Percentiles rank a stretch among this genome's conserved stretches.
These are phyloP conservation scores for Trypanosoma scelopori DNA, from an alignment of 208 protist species.

Conservation along the genomic window DNA sequence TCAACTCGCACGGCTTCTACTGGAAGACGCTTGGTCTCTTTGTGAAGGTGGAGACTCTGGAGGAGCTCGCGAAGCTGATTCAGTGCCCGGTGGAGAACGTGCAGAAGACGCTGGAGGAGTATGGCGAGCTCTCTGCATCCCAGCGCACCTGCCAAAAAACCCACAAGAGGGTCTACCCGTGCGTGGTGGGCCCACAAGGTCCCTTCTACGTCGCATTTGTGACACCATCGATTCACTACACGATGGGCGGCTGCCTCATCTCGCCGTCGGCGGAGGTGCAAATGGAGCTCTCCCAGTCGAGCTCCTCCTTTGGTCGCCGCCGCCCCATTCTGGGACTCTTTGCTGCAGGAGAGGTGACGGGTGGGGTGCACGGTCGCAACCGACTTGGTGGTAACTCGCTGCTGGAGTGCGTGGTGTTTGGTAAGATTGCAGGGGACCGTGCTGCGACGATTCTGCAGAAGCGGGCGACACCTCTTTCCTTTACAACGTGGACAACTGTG, in stretches of 20 bases:
- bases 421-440: slow-evolving; percentile 76
- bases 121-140: slow-evolving; percentile 47
- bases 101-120: slow-evolving; percentile 49
- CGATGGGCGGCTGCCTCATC: slow-evolving; percentile 95
- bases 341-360: slow-evolving; percentile 96
- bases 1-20: slow-evolving; percentile 78
- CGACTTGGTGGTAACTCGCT: slow-evolving; percentile 97
- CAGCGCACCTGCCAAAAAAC: slow-evolving; percentile 46
- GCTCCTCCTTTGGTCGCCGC: slow-evolving; percentile 32
- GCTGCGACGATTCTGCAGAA: slow-evolving; percentile 62
- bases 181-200: slow-evolving; percentile 53
- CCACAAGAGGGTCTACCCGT: slow-evolving; percentile 85
- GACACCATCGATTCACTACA: slow-evolving; percentile 97
- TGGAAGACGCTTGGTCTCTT: slow-evolving; percentile 69
- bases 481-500: slow-evolving; percentile 47
- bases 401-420: slow-evolving; percentile 95
- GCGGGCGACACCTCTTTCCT: slow-evolving; percentile 34
- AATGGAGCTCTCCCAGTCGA: slow-evolving; percentile 28
- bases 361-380: slow-evolving; percentile 96
- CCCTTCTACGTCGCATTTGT: slow-evolving; percentile 85
- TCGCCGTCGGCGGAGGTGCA: slow-evolving; percentile 76
- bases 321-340: slow-evolving; percentile 90
- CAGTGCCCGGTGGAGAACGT: slow-evolving; percentile 47
- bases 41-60: slow-evolving; percentile 38
- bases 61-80: slow-evolving; percentile 63